A percentile compares a stretch with the other conserved stretches of the same genome.
phyloP scores from a whole-genome alignment of 2,329 filamentous ascomycete genomes.

The Sporothrix sp. region DNA sequence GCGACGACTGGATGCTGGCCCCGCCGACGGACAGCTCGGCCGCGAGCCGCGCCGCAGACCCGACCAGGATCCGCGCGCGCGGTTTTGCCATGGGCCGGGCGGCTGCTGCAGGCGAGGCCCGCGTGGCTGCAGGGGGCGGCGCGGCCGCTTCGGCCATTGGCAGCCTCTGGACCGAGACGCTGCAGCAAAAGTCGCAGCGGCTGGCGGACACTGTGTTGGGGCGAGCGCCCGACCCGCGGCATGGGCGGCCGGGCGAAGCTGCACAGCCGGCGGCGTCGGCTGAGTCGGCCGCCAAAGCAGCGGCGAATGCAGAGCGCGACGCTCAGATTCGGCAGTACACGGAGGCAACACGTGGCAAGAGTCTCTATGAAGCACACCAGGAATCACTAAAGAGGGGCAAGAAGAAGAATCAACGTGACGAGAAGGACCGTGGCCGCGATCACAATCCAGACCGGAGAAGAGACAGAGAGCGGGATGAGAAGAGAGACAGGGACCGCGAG shows the following conservation, averaged over 20 bases:
- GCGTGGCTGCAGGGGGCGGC: slow-evolving; percentile 22
- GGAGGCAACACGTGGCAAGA: slow-evolving; percentile 46
- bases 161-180: slow-evolving; percentile 84
- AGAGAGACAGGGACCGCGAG: neutral
- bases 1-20: slow-evolving; percentile 79
- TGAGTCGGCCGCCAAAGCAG: slow-evolving; percentile 28
- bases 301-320: slow-evolving; percentile 49
- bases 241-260: slow-evolving; percentile 37
- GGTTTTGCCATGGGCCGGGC: slow-evolving; percentile 64
- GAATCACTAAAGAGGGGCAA: slow-evolving; percentile 24
- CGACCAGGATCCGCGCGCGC: slow-evolving; percentile 70
- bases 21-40: slow-evolving; percentile 48
- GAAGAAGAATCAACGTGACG: slow-evolving; percentile 8
- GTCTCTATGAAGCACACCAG: slow-evolving; percentile 50
- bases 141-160: slow-evolving; percentile 36
- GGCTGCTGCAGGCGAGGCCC: slow-evolving; percentile 23
- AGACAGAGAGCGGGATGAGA: neutral
- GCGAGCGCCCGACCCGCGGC: slow-evolving; percentile 41
- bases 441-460: neutral
- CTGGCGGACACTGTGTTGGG: slow-evolving; percentile 77
- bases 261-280: slow-evolving; percentile 14
- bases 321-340: slow-evolving; percentile 39
- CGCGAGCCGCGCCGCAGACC: slow-evolving; percentile 57
- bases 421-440: neutral
- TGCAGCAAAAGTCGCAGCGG: slow-evolving; percentile 73